Evolutionary conservation across 2,329 filamentous ascomycete genomes (phyloP).

Genomic region (Colletotrichum scovillei): DNA sequence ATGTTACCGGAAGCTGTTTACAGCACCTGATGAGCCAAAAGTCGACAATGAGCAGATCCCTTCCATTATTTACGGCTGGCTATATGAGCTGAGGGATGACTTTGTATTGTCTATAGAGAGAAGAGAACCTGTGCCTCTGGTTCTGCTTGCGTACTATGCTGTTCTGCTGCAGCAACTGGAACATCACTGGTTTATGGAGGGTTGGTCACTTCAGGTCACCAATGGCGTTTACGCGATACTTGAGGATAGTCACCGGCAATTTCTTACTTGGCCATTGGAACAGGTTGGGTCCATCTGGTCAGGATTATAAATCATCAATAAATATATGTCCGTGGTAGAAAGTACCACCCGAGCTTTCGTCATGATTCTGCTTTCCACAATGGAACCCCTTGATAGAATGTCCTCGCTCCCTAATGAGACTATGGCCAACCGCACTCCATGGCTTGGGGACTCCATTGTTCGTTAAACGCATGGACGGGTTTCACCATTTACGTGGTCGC

Average conservation of each 20-base stretch:
- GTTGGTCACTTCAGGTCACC: slow-evolving; percentile 19
- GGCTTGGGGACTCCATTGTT: too few relatives aligned
- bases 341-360: neutral
- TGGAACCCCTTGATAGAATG: too few relatives aligned
- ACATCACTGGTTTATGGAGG: slow-evolving; percentile 36
- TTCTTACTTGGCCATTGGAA: neutral
- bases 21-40: neutral
- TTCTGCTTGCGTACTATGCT: slow-evolving; percentile 34
- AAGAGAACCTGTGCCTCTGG: slow-evolving; percentile 24
- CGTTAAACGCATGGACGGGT: too few relatives aligned
- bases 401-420: too few relatives aligned
- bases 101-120: slow-evolving; percentile 20
- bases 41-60: neutral
- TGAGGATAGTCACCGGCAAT: neutral
- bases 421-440: too few relatives aligned
- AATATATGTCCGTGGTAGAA: too few relatives aligned
- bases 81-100: slow-evolving; percentile 19
- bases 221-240: neutral
- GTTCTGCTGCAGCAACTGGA: slow-evolving; percentile 30
- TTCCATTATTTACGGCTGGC: slow-evolving; percentile 26
- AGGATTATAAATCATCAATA: too few relatives aligned
- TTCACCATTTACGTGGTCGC: too few relatives aligned
- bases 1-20: slow-evolving; percentile 21
- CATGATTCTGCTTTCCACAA: neutral
- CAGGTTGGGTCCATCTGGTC: neutral